These are phyloP conservation scores for Pestalotiopsis sp. DNA, from an alignment of 2,329 filamentous ascomycete genomes.

Conservation along the genomic window DNA sequence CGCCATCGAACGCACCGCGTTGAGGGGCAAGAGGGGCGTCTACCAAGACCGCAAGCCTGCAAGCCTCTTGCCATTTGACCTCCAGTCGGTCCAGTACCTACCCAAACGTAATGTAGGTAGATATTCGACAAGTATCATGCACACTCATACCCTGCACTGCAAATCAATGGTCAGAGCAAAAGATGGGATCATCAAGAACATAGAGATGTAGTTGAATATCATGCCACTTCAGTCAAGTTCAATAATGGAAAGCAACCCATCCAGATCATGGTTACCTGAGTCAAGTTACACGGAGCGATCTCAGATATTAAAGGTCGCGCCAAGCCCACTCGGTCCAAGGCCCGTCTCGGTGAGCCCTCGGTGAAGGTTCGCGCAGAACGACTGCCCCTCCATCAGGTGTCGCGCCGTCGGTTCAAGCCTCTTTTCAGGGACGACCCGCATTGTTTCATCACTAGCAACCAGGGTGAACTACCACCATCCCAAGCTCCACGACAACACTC, in stretches of 20 bases:
- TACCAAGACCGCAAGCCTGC: too few species aligned
- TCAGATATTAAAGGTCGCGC: background rate
- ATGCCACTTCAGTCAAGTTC: background rate
- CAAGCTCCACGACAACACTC: background rate
- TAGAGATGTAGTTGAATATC: too few species aligned
- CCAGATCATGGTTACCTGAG: background rate
- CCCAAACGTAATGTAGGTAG: too few species aligned
- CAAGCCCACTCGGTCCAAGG: background rate
- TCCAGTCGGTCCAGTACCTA: too few species aligned
- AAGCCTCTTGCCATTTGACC: too few species aligned
- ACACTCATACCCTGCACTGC: too few species aligned
- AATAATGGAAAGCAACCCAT: background rate
- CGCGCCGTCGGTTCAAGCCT: background rate
- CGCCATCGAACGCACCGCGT: too few species aligned
- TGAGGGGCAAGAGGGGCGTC: too few species aligned
- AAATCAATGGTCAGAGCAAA: too few species aligned
- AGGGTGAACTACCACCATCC: background rate
- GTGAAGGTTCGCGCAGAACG: background rate
- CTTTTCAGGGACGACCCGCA: constrained; percentile 7
- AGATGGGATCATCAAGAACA: too few species aligned
- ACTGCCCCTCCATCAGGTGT: background rate
- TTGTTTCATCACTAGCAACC: constrained; percentile 9
- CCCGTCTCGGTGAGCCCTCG: background rate
- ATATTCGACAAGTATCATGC: too few species aligned
- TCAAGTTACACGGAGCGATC: background rate